A percentile compares a stretch with the other conserved stretches of the same genome.
phyloP scores from a whole-genome alignment of 1,284 basidiomycete genomes.

The Sporisorium reilianum region DNA sequence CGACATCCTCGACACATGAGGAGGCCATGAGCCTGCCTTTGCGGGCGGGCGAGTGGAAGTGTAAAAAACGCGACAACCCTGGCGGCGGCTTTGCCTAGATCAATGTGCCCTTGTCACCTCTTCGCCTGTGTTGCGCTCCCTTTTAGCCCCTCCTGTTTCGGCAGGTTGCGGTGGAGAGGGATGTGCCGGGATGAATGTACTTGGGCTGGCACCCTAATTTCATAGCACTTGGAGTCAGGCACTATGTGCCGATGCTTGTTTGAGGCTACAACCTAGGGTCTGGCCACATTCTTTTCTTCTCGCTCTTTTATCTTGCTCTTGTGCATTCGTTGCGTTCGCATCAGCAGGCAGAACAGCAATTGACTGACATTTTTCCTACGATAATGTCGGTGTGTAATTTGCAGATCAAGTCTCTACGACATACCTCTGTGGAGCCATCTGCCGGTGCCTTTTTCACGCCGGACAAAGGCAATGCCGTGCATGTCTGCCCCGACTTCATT shows the following conservation, averaged over 20 bases:
- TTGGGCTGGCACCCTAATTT: conserved; percentile 59
- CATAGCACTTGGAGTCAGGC: conserved; percentile 57
- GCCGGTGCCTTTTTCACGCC: conserved; percentile 14
- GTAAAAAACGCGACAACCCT: conserved; percentile 55
- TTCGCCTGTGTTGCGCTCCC: conserved; percentile 41
- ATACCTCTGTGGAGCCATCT: conserved; percentile 9
- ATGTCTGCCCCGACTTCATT: conserved; percentile 19
- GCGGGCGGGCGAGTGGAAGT: conserved; percentile 55
- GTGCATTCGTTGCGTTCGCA: too few relatives aligned
- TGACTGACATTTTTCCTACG: conserved; percentile 17
- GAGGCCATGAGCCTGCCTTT: conserved; percentile 51
- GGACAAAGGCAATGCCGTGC: conserved; percentile 1
- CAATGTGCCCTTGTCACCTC: conserved; percentile 54
- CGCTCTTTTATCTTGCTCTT: neutral
- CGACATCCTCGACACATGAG: conserved; percentile 51
- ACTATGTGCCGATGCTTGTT: conserved; percentile 54
- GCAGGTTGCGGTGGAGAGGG: neutral
- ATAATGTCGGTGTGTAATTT: neutral
- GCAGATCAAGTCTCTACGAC: conserved; percentile 34
- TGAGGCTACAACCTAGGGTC: conserved; percentile 59
- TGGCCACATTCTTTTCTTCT: conserved; percentile 29
- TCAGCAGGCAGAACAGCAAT: neutral
- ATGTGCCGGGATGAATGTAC: conserved; percentile 50
- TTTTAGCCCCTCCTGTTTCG: conserved; percentile 2
- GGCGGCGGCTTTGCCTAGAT: conserved; percentile 59